Evolutionary conservation across 306 rosid species (phyloP).

Genomic region (Cucumis cinereus): DNA sequence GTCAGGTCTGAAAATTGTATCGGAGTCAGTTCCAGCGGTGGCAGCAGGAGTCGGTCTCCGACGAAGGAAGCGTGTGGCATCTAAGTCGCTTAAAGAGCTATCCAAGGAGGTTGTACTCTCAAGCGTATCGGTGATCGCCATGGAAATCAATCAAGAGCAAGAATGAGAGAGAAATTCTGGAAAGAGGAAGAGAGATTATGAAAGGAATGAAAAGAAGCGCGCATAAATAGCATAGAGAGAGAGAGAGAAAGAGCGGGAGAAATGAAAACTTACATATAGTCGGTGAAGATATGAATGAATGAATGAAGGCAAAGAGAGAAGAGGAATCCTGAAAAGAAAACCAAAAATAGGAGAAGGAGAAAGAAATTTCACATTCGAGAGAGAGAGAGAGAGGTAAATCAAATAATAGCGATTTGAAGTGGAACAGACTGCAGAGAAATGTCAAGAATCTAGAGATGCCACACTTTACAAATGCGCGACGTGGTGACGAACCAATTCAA

Average conservation of each 20-base stretch:
- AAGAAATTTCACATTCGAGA: not conserved
- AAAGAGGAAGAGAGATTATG: not conserved
- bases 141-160: constrained; percentile 19
- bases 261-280: not conserved
- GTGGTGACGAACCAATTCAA: not conserved
- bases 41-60: constrained; percentile 25
- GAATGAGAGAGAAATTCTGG: not conserved
- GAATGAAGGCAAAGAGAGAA: not conserved
- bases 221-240: not conserved
- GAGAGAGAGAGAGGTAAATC: not conserved
- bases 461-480: not conserved
- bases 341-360: not conserved
- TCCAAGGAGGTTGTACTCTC: constrained; percentile 15
- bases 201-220: constrained; percentile 1
- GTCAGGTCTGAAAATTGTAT: constrained; percentile 17
- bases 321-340: not conserved
- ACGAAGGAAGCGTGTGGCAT: constrained; percentile 31
- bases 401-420: not conserved
- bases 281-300: not conserved
- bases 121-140: constrained; percentile 44
- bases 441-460: not conserved
- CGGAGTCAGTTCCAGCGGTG: constrained; percentile 10
- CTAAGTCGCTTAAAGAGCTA: constrained; percentile 20
- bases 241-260: not conserved
- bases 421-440: not conserved